Evolutionary conservation across 768 basidiomycete species (phyloP).

Genomic region (Filobasidium floriforme): DNA sequence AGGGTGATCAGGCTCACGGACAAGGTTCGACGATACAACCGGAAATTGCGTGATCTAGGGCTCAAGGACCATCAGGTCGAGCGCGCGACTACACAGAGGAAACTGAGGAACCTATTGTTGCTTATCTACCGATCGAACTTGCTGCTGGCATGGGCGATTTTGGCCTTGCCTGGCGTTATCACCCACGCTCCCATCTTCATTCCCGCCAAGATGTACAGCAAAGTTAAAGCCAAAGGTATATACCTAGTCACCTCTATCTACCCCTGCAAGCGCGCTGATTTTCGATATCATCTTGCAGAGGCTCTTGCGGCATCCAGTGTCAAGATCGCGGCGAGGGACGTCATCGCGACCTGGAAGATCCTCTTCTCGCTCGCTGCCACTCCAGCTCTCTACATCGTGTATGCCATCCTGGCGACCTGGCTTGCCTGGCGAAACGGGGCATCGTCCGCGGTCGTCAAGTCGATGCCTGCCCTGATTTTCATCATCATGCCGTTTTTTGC

Average conservation of each 20-base stretch:
- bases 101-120: slow-evolving; percentile 71
- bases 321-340: slow-evolving; percentile 91
- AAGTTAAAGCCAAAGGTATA: slow-evolving; percentile 77
- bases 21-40: slow-evolving; percentile 83
- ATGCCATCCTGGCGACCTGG: slow-evolving; percentile 69
- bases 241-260: not conserved
- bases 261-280: not conserved
- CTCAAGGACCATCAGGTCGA: slow-evolving; percentile 94
- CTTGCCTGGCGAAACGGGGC: slow-evolving; percentile 62
- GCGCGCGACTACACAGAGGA: slow-evolving; percentile 70
- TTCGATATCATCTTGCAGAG: slow-evolving; percentile 53
- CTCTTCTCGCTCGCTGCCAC: slow-evolving; percentile 85
- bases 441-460: slow-evolving; percentile 58
- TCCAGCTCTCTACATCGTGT: slow-evolving; percentile 74
- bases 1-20: slow-evolving; percentile 69
- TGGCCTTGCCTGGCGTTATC: slow-evolving; percentile 84
- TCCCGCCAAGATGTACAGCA: slow-evolving; percentile 76
- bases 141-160: slow-evolving; percentile 67
- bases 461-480: slow-evolving; percentile 70
- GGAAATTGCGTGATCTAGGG: slow-evolving; percentile 76
- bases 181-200: slow-evolving; percentile 91
- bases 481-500: slow-evolving; percentile 75
- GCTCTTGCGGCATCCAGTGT: slow-evolving; percentile 91
- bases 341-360: slow-evolving; percentile 96
- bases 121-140: slow-evolving; percentile 73